Conservation (phyloP, 306 rosid species). For the Trichosanthes cucumerina region DNA sequence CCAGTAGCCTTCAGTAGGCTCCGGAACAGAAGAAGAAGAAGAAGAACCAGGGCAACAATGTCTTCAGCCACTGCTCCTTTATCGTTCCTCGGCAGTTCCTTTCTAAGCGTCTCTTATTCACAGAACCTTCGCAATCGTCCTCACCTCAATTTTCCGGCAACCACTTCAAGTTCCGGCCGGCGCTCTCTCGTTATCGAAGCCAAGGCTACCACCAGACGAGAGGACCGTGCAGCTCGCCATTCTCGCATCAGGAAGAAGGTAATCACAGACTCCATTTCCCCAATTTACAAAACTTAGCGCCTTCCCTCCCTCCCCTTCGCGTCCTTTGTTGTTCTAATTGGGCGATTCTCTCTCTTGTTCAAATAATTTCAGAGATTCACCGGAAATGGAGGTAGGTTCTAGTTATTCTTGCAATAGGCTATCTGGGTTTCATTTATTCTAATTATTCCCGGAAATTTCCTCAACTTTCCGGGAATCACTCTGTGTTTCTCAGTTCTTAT, state of each 20-base stretch:
- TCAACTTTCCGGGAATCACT: background rate
- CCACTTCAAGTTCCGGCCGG: background rate
- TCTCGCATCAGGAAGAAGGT: constrained; percentile 43
- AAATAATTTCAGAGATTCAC: background rate
- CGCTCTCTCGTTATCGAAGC: constrained; percentile 34
- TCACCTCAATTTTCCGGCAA: background rate
- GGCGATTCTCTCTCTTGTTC: background rate
- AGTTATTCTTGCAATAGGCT: background rate
- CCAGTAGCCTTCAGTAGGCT: background rate
- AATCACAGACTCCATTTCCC: background rate
- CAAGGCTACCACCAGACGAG: constrained; percentile 30
- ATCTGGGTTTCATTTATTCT: background rate
- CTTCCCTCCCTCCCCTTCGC: background rate
- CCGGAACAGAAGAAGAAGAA: background rate
- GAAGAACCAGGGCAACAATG: background rate
- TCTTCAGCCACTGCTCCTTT: background rate
- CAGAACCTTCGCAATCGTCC: background rate
- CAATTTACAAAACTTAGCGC: background rate
- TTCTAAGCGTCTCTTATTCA: background rate
- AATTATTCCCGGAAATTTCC: background rate
- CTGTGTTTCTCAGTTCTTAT: background rate
- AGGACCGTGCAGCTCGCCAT: constrained; percentile 60
- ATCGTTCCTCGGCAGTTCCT: background rate
- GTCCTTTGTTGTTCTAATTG: background rate
- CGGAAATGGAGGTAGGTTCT: background rate